Conservation (phyloP, 2,329 filamentous ascomycete species). For the Aspergillus oerlinghausenensis region DNA sequence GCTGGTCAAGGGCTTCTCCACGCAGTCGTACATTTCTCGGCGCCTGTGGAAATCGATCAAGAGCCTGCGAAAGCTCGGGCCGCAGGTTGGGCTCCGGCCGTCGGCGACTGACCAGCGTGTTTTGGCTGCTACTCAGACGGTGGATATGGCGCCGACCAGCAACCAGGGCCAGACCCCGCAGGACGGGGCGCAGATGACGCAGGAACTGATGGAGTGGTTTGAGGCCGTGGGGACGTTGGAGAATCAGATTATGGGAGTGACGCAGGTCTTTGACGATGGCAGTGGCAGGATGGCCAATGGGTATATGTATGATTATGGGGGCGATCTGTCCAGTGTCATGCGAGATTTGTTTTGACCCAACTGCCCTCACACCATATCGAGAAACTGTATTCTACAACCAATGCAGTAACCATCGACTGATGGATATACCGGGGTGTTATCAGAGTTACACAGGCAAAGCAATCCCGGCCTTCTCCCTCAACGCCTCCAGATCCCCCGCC, state of each 20-base stretch:
- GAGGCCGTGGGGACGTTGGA: constrained; percentile 55
- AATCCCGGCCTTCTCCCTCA: constrained; percentile 1
- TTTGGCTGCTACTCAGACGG: neutral
- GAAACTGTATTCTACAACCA: too few relatives aligned
- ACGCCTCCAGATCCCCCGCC: constrained; percentile 35
- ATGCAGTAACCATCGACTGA: too few relatives aligned
- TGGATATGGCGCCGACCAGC: constrained; percentile 37
- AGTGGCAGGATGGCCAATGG: constrained; percentile 22
- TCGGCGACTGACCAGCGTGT: neutral
- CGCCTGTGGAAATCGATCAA: constrained; percentile 60
- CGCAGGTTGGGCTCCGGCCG: constrained; percentile 50
- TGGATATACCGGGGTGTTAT: too few relatives aligned
- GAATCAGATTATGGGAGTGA: constrained; percentile 35
- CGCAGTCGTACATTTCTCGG: constrained; percentile 57
- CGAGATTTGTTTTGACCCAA: constrained; percentile 38
- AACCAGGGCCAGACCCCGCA: constrained; percentile 38
- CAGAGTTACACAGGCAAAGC: neutral
- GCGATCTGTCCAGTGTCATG: constrained; percentile 56
- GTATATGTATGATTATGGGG: constrained; percentile 49
- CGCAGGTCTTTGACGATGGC: constrained; percentile 16
- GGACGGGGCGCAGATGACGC: constrained; percentile 54
- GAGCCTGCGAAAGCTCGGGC: constrained; percentile 56
- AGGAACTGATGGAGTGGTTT: constrained; percentile 58
- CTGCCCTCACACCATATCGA: neutral
- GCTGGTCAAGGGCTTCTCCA: constrained; percentile 57